A percentile compares a stretch with the other conserved stretches of the same genome.
These are phyloP conservation scores for Amaranthus palmeri DNA, from an alignment of 148 eudicot genomes.

Conservation along the genomic window DNA sequence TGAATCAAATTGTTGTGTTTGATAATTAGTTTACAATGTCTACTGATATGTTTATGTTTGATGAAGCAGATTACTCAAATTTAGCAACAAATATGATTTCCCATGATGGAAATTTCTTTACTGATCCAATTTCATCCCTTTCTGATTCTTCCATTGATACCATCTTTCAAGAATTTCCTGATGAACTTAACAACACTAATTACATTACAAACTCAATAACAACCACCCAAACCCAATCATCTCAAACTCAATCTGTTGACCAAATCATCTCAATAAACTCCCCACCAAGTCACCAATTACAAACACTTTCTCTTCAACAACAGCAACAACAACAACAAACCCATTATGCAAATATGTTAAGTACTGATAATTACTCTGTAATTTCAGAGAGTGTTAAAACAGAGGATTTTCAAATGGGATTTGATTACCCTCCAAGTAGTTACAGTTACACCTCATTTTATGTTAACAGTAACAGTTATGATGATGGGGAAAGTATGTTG, in stretches of 20 bases:
- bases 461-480: conserved; percentile 20
- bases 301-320: conserved; percentile 39
- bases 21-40: conserved; percentile 36
- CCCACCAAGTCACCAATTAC: conserved; percentile 55
- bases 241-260: conserved; percentile 36
- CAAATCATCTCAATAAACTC: conserved; percentile 50
- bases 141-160: conserved; percentile 51
- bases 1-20: not conserved
- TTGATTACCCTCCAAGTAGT: conserved; percentile 26
- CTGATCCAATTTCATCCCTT: conserved; percentile 47
- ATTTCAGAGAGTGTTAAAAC: conserved; percentile 47
- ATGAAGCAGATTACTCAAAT: conserved; percentile 27
- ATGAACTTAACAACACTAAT: conserved; percentile 11
- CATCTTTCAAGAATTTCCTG: conserved; percentile 40
- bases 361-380: conserved; percentile 24
- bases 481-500: conserved; percentile 33
- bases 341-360: conserved; percentile 29
- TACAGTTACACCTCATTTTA: conserved; percentile 20
- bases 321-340: conserved; percentile 33
- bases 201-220: not conserved
- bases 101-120: conserved; percentile 31
- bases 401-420: conserved; percentile 45
- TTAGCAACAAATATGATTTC: conserved; percentile 21
- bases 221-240: not conserved
- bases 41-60: conserved; percentile 61